Base-by-base conservation (phyloP, 169 alveolate genomes). In the Ichthyophthirius multifiliis region DNA sequence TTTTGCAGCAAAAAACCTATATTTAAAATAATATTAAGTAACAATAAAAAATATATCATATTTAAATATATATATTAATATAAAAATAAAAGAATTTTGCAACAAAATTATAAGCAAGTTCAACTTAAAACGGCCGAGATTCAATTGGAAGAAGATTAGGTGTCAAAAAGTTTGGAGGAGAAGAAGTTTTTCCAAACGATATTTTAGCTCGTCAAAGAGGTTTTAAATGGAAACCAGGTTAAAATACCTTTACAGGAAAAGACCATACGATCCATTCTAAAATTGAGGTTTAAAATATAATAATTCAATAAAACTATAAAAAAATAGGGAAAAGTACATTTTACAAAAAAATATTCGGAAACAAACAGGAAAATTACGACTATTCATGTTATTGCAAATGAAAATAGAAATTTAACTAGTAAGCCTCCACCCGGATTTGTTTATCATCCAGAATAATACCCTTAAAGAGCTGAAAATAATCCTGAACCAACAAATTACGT, bases 391-490 rank as follows among this genome's bases (percentile, higher is more conserved):
- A 75, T 83, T 35, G 85, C 86, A n/a, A 48, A 77, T 41, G 91
- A 89, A 62, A 71, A 44, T 47, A 90, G 91, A 46, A 88, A 88
- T 31, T 46, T 85, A 43, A 80, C 71, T 20, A 45, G 71, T n/a
- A 35, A 65, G 20, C 78, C 85, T 15, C 94, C 94, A 16, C 94
- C 92, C 5, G 92, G 91, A 3, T 89, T 79, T 76, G 67, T 80
- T 34, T 89, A 83, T 62, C 94, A 89, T 65, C 94, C 94, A 20
- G 94, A 89, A 71, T 75, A 86, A 20, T 89, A 62, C 74, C 94
- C 94, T 27, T 92, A 89, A 55, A 74, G 83, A 32, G 89, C 92
- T 16, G 63, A 47, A 23, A 85, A 86, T 41, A 89, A 89, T 55
- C 89, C 91, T 48, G 67, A 41, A 10, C 88, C 87, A 7, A 67